These are phyloP conservation scores for Cucumis melo DNA, from an alignment of 306 rosid genomes.

Conservation along the genomic window DNA sequence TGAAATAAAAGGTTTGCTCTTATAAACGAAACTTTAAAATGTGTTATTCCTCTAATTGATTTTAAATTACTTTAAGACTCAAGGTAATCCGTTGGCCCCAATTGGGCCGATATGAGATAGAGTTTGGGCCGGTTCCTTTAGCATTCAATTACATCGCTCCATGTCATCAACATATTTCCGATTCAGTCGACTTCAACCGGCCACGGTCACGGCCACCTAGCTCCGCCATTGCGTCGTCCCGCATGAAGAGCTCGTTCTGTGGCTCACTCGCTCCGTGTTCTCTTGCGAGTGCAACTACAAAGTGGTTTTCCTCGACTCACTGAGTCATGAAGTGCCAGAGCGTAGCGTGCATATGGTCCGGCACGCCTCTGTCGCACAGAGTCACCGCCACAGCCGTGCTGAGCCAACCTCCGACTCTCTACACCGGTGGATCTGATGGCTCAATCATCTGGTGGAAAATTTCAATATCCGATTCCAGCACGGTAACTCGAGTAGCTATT, in stretches of 20 bases:
- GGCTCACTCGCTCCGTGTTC: background rate
- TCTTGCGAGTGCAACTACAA: background rate
- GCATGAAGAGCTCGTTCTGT: background rate
- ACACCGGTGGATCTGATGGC: conserved; percentile 96
- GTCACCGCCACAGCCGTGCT: conserved; percentile 61
- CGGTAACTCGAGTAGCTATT: conserved; percentile 33
- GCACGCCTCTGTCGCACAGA: conserved; percentile 55
- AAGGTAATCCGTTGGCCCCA: no score
- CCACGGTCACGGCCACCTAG: background rate
- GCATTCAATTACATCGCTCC: background rate
- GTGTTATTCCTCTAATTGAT: no score
- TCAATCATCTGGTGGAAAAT: conserved; percentile 90
- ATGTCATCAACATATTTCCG: background rate
- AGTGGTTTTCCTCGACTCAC: conserved; percentile 15
- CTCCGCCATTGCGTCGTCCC: background rate
- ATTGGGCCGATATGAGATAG: background rate
- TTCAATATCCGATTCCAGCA: conserved; percentile 25
- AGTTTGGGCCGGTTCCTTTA: background rate
- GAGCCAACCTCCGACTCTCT: conserved; percentile 44
- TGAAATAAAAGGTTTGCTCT: no score
- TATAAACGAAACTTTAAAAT: no score
- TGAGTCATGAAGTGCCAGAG: conserved; percentile 82
- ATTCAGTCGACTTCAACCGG: background rate
- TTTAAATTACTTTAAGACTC: no score
- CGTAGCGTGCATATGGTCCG: conserved; percentile 80